phyloP scores from a whole-genome alignment of 2,329 filamentous ascomycete species.

The Zalaria sp. region DNA sequence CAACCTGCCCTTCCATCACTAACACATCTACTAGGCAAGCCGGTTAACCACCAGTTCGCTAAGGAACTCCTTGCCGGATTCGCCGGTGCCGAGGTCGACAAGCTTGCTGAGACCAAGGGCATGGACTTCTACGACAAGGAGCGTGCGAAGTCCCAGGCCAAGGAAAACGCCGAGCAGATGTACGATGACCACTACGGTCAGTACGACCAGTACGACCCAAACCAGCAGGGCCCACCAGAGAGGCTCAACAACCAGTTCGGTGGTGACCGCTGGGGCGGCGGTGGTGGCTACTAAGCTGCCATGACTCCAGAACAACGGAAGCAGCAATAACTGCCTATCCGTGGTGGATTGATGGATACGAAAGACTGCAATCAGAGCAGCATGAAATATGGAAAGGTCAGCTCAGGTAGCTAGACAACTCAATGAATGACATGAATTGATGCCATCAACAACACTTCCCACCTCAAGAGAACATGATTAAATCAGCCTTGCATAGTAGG shows the following conservation, averaged over 20 bases:
- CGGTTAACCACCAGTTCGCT: conserved; percentile 58
- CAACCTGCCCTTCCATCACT: neutral
- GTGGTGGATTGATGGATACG: too few species aligned
- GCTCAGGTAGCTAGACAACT: neutral
- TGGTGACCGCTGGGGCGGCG: conserved; percentile 11
- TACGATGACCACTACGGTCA: conserved; percentile 6
- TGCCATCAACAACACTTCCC: neutral
- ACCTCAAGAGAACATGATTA: too few species aligned
- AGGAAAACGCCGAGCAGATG: conserved; percentile 22
- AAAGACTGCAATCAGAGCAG: neutral
- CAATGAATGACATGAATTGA: neutral
- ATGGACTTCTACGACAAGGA: conserved; percentile 34
- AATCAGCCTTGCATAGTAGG: too few species aligned
- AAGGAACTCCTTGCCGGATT: conserved; percentile 64
- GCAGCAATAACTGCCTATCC: too few species aligned
- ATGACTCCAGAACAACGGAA: too few species aligned
- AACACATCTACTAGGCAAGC: conserved; percentile 41
- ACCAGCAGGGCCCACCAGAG: conserved; percentile 22
- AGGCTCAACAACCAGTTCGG: conserved; percentile 18
- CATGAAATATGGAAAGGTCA: neutral
- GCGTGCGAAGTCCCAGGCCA: conserved; percentile 31
- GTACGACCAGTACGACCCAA: conserved; percentile 32
- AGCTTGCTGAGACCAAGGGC: conserved; percentile 47
- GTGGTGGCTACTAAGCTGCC: too few species aligned
- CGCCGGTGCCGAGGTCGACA: conserved; percentile 63